Percentiles rank a stretch among this genome's conserved stretches.
Evolutionary conservation across 352 stramenopile species (phyloP).

Genomic region (Phytophthora niederhauseri): DNA sequence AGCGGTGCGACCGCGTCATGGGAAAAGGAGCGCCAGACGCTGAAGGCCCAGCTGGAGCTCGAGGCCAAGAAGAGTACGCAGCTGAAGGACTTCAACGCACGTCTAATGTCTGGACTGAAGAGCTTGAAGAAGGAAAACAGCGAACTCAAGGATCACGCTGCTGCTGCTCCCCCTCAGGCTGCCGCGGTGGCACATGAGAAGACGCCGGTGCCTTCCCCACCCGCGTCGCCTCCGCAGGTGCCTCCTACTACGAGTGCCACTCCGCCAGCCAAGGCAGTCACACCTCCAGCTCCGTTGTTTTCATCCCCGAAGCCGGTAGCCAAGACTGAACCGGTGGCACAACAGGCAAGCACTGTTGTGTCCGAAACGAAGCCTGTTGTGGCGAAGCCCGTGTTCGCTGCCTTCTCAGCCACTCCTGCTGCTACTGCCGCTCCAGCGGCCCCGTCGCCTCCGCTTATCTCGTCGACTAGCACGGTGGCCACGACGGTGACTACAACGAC

Average conservation of each 20-base stretch:
- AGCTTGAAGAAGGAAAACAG: constrained; percentile 78
- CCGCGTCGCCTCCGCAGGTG: constrained; percentile 20
- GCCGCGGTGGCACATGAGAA: constrained; percentile 25
- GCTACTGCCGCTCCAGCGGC: constrained; percentile 2
- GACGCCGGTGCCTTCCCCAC: constrained; percentile 24
- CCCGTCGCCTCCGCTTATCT: constrained; percentile 18
- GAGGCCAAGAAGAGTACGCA: constrained; percentile 71
- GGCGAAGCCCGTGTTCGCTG: constrained; percentile 15
- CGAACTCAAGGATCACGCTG: constrained; percentile 65
- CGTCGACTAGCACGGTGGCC: constrained; percentile 15
- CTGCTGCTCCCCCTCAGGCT: constrained; percentile 18
- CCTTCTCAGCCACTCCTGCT: constrained; percentile 6
- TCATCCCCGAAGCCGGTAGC: constrained; percentile 25
- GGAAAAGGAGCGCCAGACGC: constrained; percentile 65
- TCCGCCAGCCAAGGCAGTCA: constrained; percentile 19
- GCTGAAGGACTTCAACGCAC: constrained; percentile 78
- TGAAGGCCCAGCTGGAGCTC: constrained; percentile 62
- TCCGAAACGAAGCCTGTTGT: constrained; percentile 25
- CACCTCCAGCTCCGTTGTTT: constrained; percentile 25
- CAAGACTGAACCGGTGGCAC: constrained; percentile 18
- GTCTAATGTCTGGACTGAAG: constrained; percentile 73
- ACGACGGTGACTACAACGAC: constrained; percentile 29
- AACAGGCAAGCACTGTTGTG: constrained; percentile 12
- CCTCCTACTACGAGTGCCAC: constrained; percentile 24
- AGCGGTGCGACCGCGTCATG: constrained; percentile 43